These are phyloP conservation scores for Cicer bijugum DNA, from an alignment of 306 rosid species.

Conservation along the genomic window DNA sequence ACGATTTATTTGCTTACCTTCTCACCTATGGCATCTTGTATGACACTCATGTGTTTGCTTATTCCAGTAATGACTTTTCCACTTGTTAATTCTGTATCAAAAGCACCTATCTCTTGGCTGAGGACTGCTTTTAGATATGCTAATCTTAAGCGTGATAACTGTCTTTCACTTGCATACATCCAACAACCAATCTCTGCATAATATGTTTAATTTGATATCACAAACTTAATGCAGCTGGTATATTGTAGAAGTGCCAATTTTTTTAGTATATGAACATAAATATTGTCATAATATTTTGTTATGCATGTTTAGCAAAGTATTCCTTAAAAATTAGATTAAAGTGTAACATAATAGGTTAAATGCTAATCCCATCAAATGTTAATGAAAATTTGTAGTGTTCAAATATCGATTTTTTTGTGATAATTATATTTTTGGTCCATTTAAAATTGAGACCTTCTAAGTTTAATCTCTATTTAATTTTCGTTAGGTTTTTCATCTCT, in stretches of 20 bases:
- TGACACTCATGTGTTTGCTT: constrained; percentile 70
- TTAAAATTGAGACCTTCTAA: no score
- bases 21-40: constrained; percentile 87
- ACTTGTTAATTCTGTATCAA: constrained; percentile 78
- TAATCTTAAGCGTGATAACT: constrained; percentile 61
- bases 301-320: neutral
- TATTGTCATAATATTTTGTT: no score
- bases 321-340: no score
- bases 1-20: constrained; percentile 55
- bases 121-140: constrained; percentile 76
- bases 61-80: constrained; percentile 75
- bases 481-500: no score
- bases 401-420: no score
- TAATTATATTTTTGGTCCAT: no score
- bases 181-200: constrained; percentile 77
- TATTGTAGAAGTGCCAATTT: neutral
- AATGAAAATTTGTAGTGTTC: no score
- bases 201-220: constrained; percentile 2
- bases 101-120: constrained; percentile 82
- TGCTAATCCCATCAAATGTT: no score
- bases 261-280: neutral
- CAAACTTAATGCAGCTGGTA: neutral
- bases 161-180: constrained; percentile 93
- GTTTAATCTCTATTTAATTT: no score
- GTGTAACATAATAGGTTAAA: no score